Conservation (phyloP, 2,329 filamentous ascomycete species). For the Cytospora schulzeri region DNA sequence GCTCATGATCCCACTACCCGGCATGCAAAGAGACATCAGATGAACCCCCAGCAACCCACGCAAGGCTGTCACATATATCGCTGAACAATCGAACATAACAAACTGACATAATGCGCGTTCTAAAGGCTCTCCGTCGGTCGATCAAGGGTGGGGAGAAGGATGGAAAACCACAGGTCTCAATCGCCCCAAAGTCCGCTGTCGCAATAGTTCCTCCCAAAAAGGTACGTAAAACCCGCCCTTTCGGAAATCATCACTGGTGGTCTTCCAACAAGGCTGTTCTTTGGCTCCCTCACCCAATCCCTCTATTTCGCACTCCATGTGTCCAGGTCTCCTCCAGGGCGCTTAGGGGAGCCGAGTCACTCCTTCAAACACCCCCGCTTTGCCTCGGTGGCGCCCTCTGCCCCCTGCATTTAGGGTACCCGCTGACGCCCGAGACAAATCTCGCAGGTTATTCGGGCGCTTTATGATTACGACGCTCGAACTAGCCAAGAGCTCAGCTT, state of each 20-base stretch:
- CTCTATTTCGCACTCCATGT: conserved; percentile 13
- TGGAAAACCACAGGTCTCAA: conserved; percentile 67
- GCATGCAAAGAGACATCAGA: conserved; percentile 17
- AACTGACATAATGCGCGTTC: conserved; percentile 48
- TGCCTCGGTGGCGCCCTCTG: conserved; percentile 13
- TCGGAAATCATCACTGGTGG: not conserved
- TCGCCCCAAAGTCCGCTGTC: conserved; percentile 81
- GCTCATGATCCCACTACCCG: not conserved
- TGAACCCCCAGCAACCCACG: conserved; percentile 1
- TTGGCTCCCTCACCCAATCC: conserved; percentile 1
- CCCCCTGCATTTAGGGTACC: conserved; percentile 12
- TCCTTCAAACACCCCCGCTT: conserved; percentile 24
- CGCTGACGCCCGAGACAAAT: conserved; percentile 31
- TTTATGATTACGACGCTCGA: conserved; percentile 87
- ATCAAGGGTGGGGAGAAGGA: conserved; percentile 87
- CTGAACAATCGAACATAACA: conserved; percentile 16
- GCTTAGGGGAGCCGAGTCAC: conserved; percentile 17
- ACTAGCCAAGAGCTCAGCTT: conserved; percentile 82
- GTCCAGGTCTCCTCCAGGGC: not conserved
- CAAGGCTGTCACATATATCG: conserved; percentile 13
- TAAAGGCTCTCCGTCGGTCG: conserved; percentile 79
- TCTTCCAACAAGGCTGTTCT: not conserved
- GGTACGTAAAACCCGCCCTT: conserved; percentile 54
- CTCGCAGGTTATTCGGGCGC: conserved; percentile 86
- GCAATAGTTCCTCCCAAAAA: conserved; percentile 93